Evolutionary conservation across 169 alveolate species (phyloP), one percentile per base, ranked within the genome.

Genomic region (Plasmodium fragile): DNA sequence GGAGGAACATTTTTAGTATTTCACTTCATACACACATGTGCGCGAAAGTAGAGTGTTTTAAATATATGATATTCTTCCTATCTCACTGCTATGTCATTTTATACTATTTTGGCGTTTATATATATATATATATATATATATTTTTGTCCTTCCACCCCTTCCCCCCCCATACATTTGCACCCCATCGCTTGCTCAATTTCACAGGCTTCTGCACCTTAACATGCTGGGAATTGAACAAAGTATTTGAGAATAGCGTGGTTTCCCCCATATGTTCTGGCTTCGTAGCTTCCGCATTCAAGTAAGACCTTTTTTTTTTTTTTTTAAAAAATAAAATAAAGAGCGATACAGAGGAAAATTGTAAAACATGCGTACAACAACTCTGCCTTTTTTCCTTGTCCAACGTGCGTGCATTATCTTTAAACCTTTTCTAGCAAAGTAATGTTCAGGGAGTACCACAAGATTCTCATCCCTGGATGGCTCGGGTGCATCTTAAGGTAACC

Each of bases 401-500:
- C 16, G 43, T 82, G 30, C 32, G 75, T 39, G 5, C 32, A 0
- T 25, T 65, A 28, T 34, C 70, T 25, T 69, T 70, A 39, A 30
- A 4, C 13, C 18, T 65, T 25, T 4, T 39, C 39, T 18, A 82
- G 91, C 69, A 82, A 82, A 8, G 13, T 69, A 39, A 28, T 83
- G 8, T 85, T 85, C 70, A 85, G 93, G 70, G 93, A 85, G 70
- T 49, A 28, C 25, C 53, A 73, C 34, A 85, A 36, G 69, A 41
- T 52, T 18, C 69, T 85, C 34, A 85, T 85, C 43, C 93, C 93
- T 25, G 65, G 79, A 10, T 85, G 93, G 93, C 41, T 85, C n/a
- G 93, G 93, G 3, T 85, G 93, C 39, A 28, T 72, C 65, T 45
- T 85, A 52, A 85, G 93, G 93, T 85, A 85, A 52, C 32, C 43